These are phyloP conservation scores for Boletus speciosus DNA, from an alignment of 768 basidiomycete genomes.

Conservation along the genomic window DNA sequence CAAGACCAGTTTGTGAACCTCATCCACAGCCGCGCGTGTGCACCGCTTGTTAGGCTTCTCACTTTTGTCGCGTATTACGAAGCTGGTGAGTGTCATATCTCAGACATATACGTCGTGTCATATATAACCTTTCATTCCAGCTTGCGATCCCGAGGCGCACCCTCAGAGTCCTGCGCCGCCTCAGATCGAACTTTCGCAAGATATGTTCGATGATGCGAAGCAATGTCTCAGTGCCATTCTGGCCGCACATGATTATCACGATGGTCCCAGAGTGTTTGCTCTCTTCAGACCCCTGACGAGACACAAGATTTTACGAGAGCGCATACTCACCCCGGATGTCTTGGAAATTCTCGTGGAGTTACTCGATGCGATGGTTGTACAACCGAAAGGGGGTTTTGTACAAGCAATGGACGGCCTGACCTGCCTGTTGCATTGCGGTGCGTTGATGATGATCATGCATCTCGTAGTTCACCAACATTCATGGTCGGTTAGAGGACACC, in stretches of 20 bases:
- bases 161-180: not conserved
- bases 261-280: constrained; percentile 19
- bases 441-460: not conserved
- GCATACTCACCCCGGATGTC: constrained; percentile 13
- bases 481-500: constrained; percentile 9
- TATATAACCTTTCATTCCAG: not conserved
- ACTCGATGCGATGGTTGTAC: constrained; percentile 10
- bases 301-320: constrained; percentile 10
- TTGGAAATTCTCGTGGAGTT: constrained; percentile 10
- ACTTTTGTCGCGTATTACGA: constrained; percentile 22
- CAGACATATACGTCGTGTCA: no score
- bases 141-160: not conserved
- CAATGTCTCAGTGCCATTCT: constrained; percentile 11
- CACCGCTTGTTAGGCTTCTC: constrained; percentile 19
- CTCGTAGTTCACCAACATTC: not conserved
- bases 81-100: constrained; percentile 9
- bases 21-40: constrained; percentile 7
- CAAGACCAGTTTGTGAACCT: constrained; percentile 5
- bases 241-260: constrained; percentile 8
- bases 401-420: constrained; percentile 23
- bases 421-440: constrained; percentile 17
- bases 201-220: constrained; percentile 14
- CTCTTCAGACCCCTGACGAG: constrained; percentile 19
- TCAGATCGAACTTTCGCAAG: not conserved
- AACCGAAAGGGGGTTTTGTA: constrained; percentile 4